These are phyloP conservation scores for Wallacemonas sp. DNA, from an alignment of 208 protist genomes.

Conservation along the genomic window DNA sequence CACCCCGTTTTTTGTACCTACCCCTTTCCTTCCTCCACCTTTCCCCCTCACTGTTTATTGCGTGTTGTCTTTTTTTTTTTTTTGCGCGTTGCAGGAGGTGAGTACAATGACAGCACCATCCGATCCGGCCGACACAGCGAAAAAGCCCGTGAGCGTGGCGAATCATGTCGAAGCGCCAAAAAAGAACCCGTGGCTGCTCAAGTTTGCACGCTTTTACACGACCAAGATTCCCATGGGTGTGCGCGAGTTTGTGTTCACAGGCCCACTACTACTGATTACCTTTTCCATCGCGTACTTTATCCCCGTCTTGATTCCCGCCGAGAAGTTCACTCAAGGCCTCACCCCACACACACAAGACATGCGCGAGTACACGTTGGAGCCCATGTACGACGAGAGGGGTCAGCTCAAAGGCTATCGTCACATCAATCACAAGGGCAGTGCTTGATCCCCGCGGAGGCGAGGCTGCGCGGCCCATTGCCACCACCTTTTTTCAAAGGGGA, in stretches of 20 bases:
- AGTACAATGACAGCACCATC: neutral
- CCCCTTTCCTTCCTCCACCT: neutral
- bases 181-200: slow-evolving; percentile 70
- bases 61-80: neutral
- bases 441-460: no score
- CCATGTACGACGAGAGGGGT: slow-evolving; percentile 74
- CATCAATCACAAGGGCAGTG: slow-evolving; percentile 30
- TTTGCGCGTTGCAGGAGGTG: neutral
- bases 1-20: slow-evolving; percentile 5
- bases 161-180: slow-evolving; percentile 67
- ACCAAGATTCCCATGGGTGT: slow-evolving; percentile 81
- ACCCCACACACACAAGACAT: slow-evolving; percentile 72
- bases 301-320: slow-evolving; percentile 48
- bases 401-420: slow-evolving; percentile 72
- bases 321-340: slow-evolving; percentile 73
- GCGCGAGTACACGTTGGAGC: slow-evolving; percentile 72
- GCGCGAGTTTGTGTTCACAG: slow-evolving; percentile 82
- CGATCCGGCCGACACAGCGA: neutral
- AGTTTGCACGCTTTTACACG: slow-evolving; percentile 69
- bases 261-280: slow-evolving; percentile 56
- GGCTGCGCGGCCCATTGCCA: no score
- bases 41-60: no score
- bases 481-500: no score
- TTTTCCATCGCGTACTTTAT: slow-evolving; percentile 74
- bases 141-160: slow-evolving; percentile 41